Conservation (phyloP, 805 yeast genomes). For the Candida xiaguanensis region DNA sequence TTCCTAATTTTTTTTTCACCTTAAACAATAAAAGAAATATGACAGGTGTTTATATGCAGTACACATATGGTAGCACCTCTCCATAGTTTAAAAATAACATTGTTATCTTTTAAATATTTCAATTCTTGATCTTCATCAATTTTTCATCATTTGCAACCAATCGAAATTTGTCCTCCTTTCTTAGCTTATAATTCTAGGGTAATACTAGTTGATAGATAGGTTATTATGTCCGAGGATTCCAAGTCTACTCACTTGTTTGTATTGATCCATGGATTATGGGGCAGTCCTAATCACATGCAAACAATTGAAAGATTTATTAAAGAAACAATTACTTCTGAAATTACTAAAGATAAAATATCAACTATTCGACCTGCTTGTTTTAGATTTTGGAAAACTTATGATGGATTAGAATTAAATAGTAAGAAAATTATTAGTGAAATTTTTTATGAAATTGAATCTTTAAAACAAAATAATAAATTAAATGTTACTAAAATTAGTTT, state of each 20-base stretch:
- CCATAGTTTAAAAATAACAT: too few species aligned
- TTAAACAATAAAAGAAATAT: too few species aligned
- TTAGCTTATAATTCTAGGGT: too few species aligned
- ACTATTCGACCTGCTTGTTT: slow-evolving; percentile 37
- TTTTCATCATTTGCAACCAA: not conserved
- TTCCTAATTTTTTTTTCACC: too few species aligned
- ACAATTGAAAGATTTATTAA: slow-evolving; percentile 31
- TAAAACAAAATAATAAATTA: slow-evolving; percentile 23
- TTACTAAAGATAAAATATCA: slow-evolving; percentile 25
- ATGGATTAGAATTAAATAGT: slow-evolving; percentile 36
- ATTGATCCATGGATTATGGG: slow-evolving; percentile 43
- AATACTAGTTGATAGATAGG: too few species aligned
- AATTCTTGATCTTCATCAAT: too few species aligned
- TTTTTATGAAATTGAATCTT: slow-evolving; percentile 37
- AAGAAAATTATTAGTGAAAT: slow-evolving; percentile 33
- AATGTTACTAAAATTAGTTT: slow-evolving; percentile 66
- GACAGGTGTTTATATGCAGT: too few species aligned
- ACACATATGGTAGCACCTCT: not conserved
- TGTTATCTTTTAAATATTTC: too few species aligned
- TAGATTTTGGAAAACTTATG: slow-evolving; percentile 43
- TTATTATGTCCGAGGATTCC: not conserved
- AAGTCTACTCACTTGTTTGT: slow-evolving; percentile 33
- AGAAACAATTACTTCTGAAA: slow-evolving; percentile 18
- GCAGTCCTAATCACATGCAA: slow-evolving; percentile 39
- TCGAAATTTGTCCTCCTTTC: not conserved